Percentiles rank a stretch among this genome's conserved stretches.
These are phyloP conservation scores for Saturnispora serradocipensis DNA, from an alignment of 805 yeast genomes.

Conservation along the genomic window DNA sequence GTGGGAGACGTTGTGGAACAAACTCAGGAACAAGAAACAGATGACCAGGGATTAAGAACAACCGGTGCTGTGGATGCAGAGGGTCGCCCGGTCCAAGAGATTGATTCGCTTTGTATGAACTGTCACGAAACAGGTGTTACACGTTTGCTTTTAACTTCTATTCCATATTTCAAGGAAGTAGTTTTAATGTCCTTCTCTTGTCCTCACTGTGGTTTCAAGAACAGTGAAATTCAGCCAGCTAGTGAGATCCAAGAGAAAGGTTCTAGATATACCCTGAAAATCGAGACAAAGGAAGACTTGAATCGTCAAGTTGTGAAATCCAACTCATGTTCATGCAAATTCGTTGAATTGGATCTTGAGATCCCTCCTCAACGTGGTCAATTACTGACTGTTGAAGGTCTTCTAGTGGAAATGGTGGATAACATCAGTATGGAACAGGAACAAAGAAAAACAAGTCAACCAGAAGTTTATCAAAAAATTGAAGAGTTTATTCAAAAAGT, in stretches of 20 bases:
- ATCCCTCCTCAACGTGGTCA: conserved; percentile 95
- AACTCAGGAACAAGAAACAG: conserved; percentile 22
- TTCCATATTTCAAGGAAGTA: conserved; percentile 87
- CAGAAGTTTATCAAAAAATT: conserved; percentile 68
- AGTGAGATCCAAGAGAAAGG: conserved; percentile 87
- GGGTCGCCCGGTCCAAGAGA: conserved; percentile 93
- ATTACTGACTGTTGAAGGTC: conserved; percentile 85
- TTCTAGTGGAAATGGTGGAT: conserved; percentile 71
- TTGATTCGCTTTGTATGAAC: conserved; percentile 93
- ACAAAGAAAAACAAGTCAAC: conserved; percentile 63
- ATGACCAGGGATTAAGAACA: conserved; percentile 31
- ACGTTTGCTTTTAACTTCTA: conserved; percentile 71
- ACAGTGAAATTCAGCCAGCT: conserved; percentile 95
- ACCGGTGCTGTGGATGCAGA: conserved; percentile 78
- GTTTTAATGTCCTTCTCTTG: conserved; percentile 93
- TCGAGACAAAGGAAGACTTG: conserved; percentile 65
- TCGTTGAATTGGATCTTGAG: conserved; percentile 80
- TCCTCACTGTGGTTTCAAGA: conserved; percentile 87
- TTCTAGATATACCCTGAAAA: conserved; percentile 53
- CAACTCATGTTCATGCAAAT: conserved; percentile 73
- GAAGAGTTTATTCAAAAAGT: conserved; percentile 59
- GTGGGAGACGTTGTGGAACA: conserved; percentile 54
- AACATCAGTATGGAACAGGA: conserved; percentile 79
- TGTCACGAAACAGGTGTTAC: conserved; percentile 84
- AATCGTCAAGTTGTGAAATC: conserved; percentile 88